Evolutionary conservation across 1,284 basidiomycete genomes (phyloP).

Genomic region (Gymnopus androsaceus): DNA sequence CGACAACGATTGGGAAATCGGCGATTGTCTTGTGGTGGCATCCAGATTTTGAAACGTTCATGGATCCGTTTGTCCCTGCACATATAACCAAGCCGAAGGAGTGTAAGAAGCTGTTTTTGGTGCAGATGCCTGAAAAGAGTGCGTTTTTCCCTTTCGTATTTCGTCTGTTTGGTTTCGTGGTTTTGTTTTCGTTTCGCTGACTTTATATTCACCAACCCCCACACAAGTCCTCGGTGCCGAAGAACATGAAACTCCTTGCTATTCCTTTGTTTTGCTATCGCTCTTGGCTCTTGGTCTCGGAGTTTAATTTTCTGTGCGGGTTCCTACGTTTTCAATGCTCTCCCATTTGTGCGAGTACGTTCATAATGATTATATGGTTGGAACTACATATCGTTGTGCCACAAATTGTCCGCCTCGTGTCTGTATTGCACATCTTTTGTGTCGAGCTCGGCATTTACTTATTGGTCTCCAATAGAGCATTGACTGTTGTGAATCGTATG

Average conservation of each 20-base stretch:
- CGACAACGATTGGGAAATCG: slow-evolving; percentile 93
- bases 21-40: slow-evolving; percentile 97
- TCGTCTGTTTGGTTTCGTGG: too few species aligned
- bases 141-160: slow-evolving; percentile 33
- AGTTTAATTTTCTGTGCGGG: too few species aligned
- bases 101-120: slow-evolving; percentile 94
- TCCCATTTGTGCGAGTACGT: too few species aligned
- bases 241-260: slow-evolving; percentile 97
- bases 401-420: too few species aligned
- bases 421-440: too few species aligned
- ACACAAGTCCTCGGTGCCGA: slow-evolving; percentile 91
- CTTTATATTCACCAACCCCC: background rate
- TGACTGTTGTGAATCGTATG: too few species aligned
- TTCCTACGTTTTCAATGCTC: too few species aligned
- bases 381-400: too few species aligned
- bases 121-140: slow-evolving; percentile 95
- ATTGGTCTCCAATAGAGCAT: too few species aligned
- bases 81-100: slow-evolving; percentile 98
- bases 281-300: too few species aligned
- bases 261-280: slow-evolving; percentile 94
- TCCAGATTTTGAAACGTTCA: slow-evolving; percentile 97
- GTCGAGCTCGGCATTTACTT: too few species aligned
- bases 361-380: too few species aligned
- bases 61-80: slow-evolving; percentile 97
- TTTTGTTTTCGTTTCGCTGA: background rate